These are phyloP conservation scores for Leccinellum albellum DNA, from an alignment of 768 basidiomycete species.

Conservation along the genomic window DNA sequence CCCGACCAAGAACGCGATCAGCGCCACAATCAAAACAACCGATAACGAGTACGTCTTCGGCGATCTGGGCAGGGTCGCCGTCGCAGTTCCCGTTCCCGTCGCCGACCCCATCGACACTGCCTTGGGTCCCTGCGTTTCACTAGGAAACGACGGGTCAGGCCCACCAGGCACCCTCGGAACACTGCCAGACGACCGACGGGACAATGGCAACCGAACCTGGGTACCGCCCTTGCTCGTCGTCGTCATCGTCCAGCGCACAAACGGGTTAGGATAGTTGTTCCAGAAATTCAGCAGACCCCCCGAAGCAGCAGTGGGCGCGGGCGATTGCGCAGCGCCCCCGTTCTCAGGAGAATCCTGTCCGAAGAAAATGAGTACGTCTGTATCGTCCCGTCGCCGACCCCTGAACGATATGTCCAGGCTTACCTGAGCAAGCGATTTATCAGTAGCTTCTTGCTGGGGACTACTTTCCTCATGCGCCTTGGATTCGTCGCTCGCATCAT, in stretches of 20 bases:
- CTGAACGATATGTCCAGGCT: conserved; percentile 7
- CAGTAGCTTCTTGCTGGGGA: conserved; percentile 17
- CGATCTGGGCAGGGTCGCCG: conserved; percentile 4
- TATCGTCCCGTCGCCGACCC: not conserved
- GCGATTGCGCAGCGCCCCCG: conserved; percentile 17
- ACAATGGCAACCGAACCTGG: conserved; percentile 16
- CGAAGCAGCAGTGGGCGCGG: conserved; percentile 20
- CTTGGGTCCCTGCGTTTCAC: conserved; percentile 10
- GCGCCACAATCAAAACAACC: conserved; percentile 68
- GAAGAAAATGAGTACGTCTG: not conserved
- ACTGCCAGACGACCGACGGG: conserved; percentile 22
- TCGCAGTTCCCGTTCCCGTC: not conserved
- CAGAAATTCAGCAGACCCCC: conserved; percentile 57
- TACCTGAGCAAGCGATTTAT: conserved; percentile 20
- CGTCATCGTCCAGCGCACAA: conserved; percentile 45
- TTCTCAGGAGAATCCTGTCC: conserved; percentile 27
- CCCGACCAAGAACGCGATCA: conserved; percentile 90
- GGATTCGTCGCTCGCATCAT: conserved; percentile 13
- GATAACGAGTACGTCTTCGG: conserved; percentile 38
- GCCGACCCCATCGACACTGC: not conserved
- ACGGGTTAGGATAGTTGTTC: conserved; percentile 55
- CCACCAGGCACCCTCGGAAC: conserved; percentile 37
- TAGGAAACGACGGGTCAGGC: conserved; percentile 10
- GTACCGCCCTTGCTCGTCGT: conserved; percentile 22
- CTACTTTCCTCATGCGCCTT: conserved; percentile 16